Evolutionary conservation across 164 flowering plant genomes (phyloP), one percentile per base, ranked within the genome.

Genomic region (Kalanchoe fedtschenkoi): DNA sequence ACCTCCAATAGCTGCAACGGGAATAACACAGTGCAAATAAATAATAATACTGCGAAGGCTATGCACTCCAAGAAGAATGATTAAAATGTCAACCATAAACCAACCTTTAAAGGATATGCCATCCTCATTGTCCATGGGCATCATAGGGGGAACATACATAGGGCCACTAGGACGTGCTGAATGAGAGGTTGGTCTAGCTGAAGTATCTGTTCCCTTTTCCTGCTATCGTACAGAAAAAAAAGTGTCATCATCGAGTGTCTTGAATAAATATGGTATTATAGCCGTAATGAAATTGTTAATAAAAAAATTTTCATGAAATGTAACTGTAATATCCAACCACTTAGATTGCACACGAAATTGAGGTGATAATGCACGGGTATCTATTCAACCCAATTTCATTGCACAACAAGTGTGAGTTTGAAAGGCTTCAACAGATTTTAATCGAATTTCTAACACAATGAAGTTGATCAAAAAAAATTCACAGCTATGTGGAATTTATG

Each of bases 71-170:
- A 51, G 55, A 51, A 32, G 28, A 17, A 7, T 24, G 30, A 17
- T 16, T 26, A 51, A 29, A n/a, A 51, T 7, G 30, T 51, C 1
- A 51, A 4, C 14, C 13, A 17, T 11, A 2, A 16, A 19, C 75
- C 9, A 44, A 85, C 97, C 95, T 82, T 78, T 72, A 65, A 60
- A 83, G 21, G 89, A 79, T 66, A 87, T 78, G 60, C 81, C 89
- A 69, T 87, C 95, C 71, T 84, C 90, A 64, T 73, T 84, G 69
- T 83, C 89, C 76, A 79, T 61, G 34, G 85, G 68, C 41, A 79
- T 71, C 73, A 80, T 62, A 32, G 83, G 90, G 34, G 73, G 55
- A 64, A 81, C 70, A 74, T 79, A 86, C 22, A 84, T 72, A 66
- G 83, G 79, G 47, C 74, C 85, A 70, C 68, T 81, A 24, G 85